These are phyloP conservation scores for Aspergillus glaucus DNA, from an alignment of 2,329 filamentous ascomycete genomes.

Conservation along the genomic window DNA sequence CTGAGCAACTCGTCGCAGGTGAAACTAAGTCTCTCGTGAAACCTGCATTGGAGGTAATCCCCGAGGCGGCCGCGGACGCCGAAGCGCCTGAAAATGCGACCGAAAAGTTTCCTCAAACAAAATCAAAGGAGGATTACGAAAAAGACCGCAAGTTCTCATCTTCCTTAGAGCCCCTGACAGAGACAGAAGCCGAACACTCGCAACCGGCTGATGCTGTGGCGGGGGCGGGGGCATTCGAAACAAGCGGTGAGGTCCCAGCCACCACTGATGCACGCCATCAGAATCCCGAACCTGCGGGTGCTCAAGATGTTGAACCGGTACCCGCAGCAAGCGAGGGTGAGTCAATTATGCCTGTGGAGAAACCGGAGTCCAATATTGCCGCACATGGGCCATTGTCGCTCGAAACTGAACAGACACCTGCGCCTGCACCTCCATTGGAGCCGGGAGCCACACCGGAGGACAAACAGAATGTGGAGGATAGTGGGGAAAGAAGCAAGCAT, in stretches of 20 bases:
- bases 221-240: constrained; percentile 6
- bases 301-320: constrained; percentile 2
- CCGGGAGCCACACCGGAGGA: constrained; percentile 5
- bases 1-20: not conserved
- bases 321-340: constrained; percentile 2
- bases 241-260: constrained; percentile 11
- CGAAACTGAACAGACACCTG: constrained; percentile 7
- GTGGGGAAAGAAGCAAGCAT: constrained; percentile 12
- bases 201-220: not conserved
- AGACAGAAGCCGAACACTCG: too few relatives aligned
- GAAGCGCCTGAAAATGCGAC: too few relatives aligned
- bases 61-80: too few relatives aligned
- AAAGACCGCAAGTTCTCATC: too few relatives aligned
- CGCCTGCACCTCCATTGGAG: constrained; percentile 8
- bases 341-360: constrained; percentile 11
- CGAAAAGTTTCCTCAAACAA: too few relatives aligned
- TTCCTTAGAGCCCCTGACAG: too few relatives aligned
- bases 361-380: constrained; percentile 13
- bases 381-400: constrained; percentile 12
- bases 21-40: not conserved
- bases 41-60: too few relatives aligned
- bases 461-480: constrained; percentile 16
- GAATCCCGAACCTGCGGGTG: not conserved
- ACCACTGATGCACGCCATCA: constrained; percentile 1
- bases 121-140: too few relatives aligned